phyloP scores from a whole-genome alignment of 208 protist genomes.

The Leishmania braziliensis region DNA sequence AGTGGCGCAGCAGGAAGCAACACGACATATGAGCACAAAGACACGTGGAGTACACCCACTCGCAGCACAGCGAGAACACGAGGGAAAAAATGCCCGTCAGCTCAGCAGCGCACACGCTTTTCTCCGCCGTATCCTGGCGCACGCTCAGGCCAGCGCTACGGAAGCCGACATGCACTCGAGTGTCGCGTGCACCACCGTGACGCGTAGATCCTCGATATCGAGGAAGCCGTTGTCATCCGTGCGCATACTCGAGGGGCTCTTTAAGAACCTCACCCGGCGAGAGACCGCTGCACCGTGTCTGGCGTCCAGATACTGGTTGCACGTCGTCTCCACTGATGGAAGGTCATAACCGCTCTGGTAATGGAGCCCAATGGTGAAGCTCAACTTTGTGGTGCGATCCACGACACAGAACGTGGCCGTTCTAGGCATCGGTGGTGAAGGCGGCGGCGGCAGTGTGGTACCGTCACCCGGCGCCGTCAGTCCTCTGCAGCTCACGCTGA shows the following conservation, averaged over 20 bases:
- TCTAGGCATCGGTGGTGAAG: constrained; percentile 4
- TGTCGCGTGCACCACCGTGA: constrained; percentile 17
- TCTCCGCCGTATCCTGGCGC: neutral
- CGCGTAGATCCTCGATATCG: constrained; percentile 30
- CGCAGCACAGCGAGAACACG: neutral
- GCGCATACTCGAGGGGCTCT: constrained; percentile 17
- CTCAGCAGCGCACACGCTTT: neutral
- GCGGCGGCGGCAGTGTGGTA: neutral
- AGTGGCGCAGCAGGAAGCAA: neutral
- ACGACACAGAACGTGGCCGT: constrained; percentile 47
- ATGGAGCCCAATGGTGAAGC: constrained; percentile 53
- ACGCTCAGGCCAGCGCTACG: neutral
- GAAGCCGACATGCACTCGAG: constrained; percentile 34
- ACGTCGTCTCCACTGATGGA: constrained; percentile 43
- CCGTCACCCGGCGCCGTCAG: neutral
- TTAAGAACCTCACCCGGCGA: constrained; percentile 37
- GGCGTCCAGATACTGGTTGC: constrained; percentile 36
- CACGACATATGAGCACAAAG: neutral
- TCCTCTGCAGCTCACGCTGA: constrained; percentile 28
- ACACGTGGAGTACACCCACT: neutral
- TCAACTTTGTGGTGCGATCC: constrained; percentile 31
- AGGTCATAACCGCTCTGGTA: constrained; percentile 44
- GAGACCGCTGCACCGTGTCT: constrained; percentile 22
- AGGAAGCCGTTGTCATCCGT: constrained; percentile 38
- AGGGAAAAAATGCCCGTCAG: neutral